Evolutionary conservation across 306 rosid species (phyloP).

Genomic region (Cucumis cinereus): DNA sequence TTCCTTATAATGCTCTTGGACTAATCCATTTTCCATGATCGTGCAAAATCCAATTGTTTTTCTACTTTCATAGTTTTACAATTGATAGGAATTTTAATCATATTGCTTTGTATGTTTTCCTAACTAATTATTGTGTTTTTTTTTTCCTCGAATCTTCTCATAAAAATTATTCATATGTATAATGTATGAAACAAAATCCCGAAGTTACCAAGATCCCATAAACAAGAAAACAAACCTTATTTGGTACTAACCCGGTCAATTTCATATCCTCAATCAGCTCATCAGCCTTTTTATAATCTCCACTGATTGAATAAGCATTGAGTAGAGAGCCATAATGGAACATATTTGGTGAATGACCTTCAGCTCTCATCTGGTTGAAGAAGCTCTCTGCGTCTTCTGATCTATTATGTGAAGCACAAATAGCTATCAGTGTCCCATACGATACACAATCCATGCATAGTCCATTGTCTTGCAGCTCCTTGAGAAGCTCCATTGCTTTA

Average conservation of each 20-base stretch:
- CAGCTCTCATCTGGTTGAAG: slow-evolving; percentile 66
- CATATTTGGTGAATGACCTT: slow-evolving; percentile 58
- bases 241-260: slow-evolving; percentile 80
- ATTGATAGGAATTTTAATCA: not conserved
- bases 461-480: slow-evolving; percentile 44
- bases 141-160: not conserved
- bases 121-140: not conserved
- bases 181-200: not conserved
- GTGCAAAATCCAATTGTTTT: not conserved
- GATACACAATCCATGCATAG: slow-evolving; percentile 56
- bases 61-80: not conserved
- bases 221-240: slow-evolving; percentile 75
- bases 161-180: not conserved
- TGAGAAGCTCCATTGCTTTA: slow-evolving; percentile 63
- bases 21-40: not conserved
- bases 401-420: slow-evolving; percentile 76
- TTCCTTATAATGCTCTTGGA: not conserved
- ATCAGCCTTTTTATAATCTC: slow-evolving; percentile 65
- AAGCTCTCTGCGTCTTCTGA: slow-evolving; percentile 65
- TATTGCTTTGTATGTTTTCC: not conserved
- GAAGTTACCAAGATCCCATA: not conserved
- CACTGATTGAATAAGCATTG: slow-evolving; percentile 60
- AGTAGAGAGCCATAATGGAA: slow-evolving; percentile 82
- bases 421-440: slow-evolving; percentile 78
- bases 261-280: slow-evolving; percentile 57